Evolutionary conservation across 1,139 yeast genomes (phyloP), one percentile per base, ranked within the genome.

Genomic region (Protomyces pachydermus): DNA sequence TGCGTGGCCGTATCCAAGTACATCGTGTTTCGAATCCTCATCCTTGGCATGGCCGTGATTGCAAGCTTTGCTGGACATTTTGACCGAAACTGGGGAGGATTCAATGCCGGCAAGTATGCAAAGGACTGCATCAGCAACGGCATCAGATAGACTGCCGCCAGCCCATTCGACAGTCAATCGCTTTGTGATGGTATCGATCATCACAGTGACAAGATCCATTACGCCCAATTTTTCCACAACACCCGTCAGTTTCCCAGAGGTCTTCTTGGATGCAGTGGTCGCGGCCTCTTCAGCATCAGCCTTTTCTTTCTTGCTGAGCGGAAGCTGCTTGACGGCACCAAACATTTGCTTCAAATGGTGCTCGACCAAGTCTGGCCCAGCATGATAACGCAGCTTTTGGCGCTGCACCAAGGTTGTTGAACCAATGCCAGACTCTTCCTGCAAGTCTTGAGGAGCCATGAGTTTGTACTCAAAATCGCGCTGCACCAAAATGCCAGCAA

Each of bases 291-390:
- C 48, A 16, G 48, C 48, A 16, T 42, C 48, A 18, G 20, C 23
- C 23, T 42, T 18, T 14, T 42, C 48, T 23, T n/a, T 16, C 48
- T 42, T 42, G 48, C 9, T 16, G 23, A 42, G 18, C 64, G 79
- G 79, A n/a, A 86, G 67, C 0, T 88, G 81, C 50, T 86, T 84
- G 14, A 91, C 82, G 71, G 81, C 84, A 1, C 98, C 98, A 80
- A 93, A 93, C 98, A 95, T 93, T 73, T 91, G 98, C 67, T 88
- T 85, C 67, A 93, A 81, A 73, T 93, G 98, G 90, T 95, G 93
- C 68, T 83, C 82, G 67, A 95, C 83, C 66, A 93, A 79, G 55
- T 88, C 87, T 37, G 88, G 82, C 58, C 88, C 89, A 3, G 97
- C 95, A 73, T 86, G 85, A 58, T 95, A 88, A 64, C 83, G 82